Evolutionary conservation across 306 rosid genomes (phyloP).

Genomic region (Fragaria vesca): DNA sequence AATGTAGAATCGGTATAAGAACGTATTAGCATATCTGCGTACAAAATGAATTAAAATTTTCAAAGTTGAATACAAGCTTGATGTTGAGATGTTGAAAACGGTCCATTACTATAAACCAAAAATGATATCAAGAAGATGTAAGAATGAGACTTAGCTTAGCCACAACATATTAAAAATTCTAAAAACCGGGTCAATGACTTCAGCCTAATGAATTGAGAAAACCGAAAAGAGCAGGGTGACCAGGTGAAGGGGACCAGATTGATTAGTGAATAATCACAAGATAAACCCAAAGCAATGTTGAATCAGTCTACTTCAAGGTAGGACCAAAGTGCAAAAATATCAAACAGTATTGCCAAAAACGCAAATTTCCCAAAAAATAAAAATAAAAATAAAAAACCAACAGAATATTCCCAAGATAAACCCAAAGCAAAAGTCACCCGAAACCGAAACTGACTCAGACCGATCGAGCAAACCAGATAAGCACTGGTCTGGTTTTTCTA

Average conservation of each 20-base stretch:
- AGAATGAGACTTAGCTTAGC: not conserved
- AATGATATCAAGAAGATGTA: not conserved
- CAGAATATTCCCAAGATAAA: slow-evolving; percentile 4
- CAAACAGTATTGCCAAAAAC: not conserved
- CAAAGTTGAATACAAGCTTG: not conserved
- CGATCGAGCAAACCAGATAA: not conserved
- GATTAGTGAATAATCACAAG: too few relatives aligned
- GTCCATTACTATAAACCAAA: not conserved
- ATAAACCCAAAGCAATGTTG: not conserved
- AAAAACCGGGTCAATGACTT: not conserved
- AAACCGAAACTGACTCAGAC: not conserved
- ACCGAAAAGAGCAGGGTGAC: too few relatives aligned
- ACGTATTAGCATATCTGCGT: too few relatives aligned
- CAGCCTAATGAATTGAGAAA: not conserved
- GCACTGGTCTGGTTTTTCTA: not conserved
- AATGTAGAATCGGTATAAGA: too few relatives aligned
- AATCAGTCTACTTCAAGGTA: not conserved
- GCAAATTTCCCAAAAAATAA: not conserved
- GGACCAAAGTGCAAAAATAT: not conserved
- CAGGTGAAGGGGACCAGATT: too few relatives aligned
- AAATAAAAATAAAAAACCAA: not conserved
- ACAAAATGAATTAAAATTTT: too few relatives aligned
- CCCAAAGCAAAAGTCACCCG: not conserved
- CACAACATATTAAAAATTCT: not conserved
- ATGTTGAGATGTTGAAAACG: not conserved